Conservation (phyloP, 768 basidiomycete species). For the Xerocomus spinulosus region DNA sequence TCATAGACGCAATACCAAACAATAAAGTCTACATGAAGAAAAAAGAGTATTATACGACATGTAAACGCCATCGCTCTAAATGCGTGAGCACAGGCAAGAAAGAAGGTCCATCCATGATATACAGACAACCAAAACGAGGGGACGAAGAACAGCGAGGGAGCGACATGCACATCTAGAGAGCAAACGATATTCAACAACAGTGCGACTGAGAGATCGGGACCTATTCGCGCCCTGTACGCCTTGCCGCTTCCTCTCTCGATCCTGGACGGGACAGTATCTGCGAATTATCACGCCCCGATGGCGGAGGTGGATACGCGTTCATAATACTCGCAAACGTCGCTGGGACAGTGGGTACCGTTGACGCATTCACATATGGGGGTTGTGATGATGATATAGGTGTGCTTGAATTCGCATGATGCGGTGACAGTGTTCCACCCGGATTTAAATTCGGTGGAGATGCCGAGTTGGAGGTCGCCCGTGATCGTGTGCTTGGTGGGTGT, state of each 20-base stretch:
- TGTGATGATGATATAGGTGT: slow-evolving; percentile 10
- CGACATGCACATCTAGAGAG: neutral
- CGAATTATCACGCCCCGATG: slow-evolving; percentile 20
- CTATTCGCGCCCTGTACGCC: slow-evolving; percentile 16
- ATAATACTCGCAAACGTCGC: slow-evolving; percentile 65
- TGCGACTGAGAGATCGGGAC: slow-evolving; percentile 2
- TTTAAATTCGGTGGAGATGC: slow-evolving; percentile 24
- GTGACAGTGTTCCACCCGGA: slow-evolving; percentile 19
- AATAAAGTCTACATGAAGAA: neutral
- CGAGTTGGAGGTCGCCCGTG: slow-evolving; percentile 13
- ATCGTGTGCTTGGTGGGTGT: slow-evolving; percentile 11
- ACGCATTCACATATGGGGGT: slow-evolving; percentile 14
- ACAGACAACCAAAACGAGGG: neutral
- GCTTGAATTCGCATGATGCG: slow-evolving; percentile 8
- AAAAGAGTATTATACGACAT: slow-evolving; percentile 11
- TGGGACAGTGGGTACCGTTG: slow-evolving; percentile 34
- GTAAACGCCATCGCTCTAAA: neutral
- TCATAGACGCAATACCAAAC: neutral
- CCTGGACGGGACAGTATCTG: slow-evolving; percentile 25
- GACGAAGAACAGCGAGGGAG: neutral
- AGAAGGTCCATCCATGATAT: neutral
- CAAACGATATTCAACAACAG: slow-evolving; percentile 1
- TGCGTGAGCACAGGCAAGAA: neutral
- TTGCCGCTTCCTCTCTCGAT: slow-evolving; percentile 23
- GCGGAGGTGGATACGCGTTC: slow-evolving; percentile 55